Percentiles rank a stretch among this genome's conserved stretches.
phyloP scores from a whole-genome alignment of 2,329 filamentous ascomycete genomes.

The Arthroderma sp. region DNA sequence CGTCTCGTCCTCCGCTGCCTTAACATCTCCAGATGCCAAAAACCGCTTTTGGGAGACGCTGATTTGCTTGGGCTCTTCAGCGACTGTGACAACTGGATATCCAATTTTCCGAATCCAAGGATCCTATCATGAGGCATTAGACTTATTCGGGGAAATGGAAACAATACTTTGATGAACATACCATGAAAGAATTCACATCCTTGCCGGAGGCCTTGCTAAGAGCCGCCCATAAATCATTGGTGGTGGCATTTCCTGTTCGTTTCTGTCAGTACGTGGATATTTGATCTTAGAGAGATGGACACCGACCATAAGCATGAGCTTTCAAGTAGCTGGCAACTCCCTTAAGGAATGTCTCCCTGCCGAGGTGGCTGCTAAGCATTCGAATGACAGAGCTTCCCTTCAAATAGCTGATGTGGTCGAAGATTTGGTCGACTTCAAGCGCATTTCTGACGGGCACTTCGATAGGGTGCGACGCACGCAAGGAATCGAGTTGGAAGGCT shows the following conservation, averaged over 20 bases:
- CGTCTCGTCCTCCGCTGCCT: slow-evolving; percentile 79
- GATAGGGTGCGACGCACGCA: slow-evolving; percentile 87
- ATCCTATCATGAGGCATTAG: slow-evolving; percentile 29
- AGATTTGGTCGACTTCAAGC: slow-evolving; percentile 93
- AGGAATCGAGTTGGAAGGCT: slow-evolving; percentile 77
- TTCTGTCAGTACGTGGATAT: slow-evolving; percentile 3
- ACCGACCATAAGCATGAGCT: slow-evolving; percentile 63
- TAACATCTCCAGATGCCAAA: slow-evolving; percentile 80
- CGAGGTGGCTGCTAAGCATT: slow-evolving; percentile 87
- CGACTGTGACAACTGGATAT: slow-evolving; percentile 76
- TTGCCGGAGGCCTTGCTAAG: slow-evolving; percentile 76
- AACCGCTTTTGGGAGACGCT: slow-evolving; percentile 76
- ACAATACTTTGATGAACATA: slow-evolving; percentile 13
- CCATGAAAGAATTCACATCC: slow-evolving; percentile 78
- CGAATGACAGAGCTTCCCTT: slow-evolving; percentile 94
- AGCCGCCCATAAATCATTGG: slow-evolving; percentile 79
- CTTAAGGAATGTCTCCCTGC: slow-evolving; percentile 74
- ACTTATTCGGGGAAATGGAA: neutral
- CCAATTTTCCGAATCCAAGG: slow-evolving; percentile 94
- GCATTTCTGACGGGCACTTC: slow-evolving; percentile 90
- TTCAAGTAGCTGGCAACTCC: slow-evolving; percentile 85
- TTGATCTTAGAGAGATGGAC: neutral
- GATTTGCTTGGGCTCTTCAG: slow-evolving; percentile 58
- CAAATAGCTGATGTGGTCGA: slow-evolving; percentile 90
- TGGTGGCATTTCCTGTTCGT: slow-evolving; percentile 58